Base-by-base conservation (phyloP, 169 alveolate species). In the Hepatocystis sp. region DNA sequence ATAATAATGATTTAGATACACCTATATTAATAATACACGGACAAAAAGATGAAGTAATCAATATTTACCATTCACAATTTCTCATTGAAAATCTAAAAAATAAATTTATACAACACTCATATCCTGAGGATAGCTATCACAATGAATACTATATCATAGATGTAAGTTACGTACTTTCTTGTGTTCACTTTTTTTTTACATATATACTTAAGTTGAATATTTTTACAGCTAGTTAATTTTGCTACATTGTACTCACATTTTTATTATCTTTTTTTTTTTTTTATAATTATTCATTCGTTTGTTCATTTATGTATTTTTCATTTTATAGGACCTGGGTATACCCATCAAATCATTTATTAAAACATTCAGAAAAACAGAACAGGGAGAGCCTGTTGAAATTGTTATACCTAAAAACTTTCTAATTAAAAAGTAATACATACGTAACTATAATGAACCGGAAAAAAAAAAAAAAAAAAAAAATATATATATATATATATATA, bases 1-100 rank as follows among this genome's bases (percentile, higher is more conserved):
- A 71, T n/a, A 63, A 63, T 7, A 21, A 42, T 15, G 86, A 71
- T 28, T 90, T 91, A 23, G 76, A 84, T 13, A 86, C 91, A 4
- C 97, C 97, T 2, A 85, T 94, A 25, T 84, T 94, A 64, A 61
- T 94, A 36, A 93, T 94, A 21, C 97, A 94, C 53, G 97, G 97
- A 1, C 61, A 84, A 10, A 91, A 85, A 30, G 97, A 94, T 84
- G 97, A 94, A 84, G 91, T 94, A 23, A 91, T 94, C 17, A 92
- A 92, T 34, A 93, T 91, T 1, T 55, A 30, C 25, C 97, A 94
- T 56, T 96, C 96, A 8, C 92, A 94, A 42, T 92, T 68, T 65
- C 91, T 95, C 64, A 89, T 67, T 71, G 91, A 92, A 40, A 65
- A 86, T 25, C 86, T 86, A 66, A 64, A 86, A 17, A 85, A 91